A percentile compares a stretch with the other conserved stretches of the same genome.
Evolutionary conservation across 2,329 filamentous ascomycete genomes (phyloP).

Genomic region (Neonectria coccinea): DNA sequence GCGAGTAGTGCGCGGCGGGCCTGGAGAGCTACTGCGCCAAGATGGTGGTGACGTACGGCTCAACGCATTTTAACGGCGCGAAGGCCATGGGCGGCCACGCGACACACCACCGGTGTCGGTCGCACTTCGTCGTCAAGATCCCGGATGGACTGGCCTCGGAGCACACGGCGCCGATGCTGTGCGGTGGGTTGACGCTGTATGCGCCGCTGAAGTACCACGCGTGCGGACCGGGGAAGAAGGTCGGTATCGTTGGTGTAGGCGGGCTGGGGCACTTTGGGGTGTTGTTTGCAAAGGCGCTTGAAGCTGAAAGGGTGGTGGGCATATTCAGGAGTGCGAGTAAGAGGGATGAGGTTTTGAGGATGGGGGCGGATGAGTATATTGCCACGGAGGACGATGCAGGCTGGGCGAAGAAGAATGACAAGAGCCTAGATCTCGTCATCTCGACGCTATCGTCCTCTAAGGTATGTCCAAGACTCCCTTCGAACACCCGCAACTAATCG

Average conservation of each 20-base stretch:
- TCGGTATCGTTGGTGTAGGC: conserved; percentile 76
- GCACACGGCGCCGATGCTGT: conserved; percentile 72
- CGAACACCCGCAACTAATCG: no score
- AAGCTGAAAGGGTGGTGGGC: conserved; percentile 70
- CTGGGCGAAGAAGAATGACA: conserved; percentile 65
- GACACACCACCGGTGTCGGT: conserved; percentile 50
- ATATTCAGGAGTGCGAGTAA: conserved; percentile 67
- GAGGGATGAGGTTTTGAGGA: conserved; percentile 64
- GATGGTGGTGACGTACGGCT: conserved; percentile 65
- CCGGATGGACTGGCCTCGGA: conserved; percentile 56
- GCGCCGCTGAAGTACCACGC: conserved; percentile 71
- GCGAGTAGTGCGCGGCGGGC: conserved; percentile 56
- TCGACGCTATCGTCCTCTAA: conserved; percentile 62
- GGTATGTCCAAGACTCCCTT: neutral
- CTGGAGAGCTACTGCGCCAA: conserved; percentile 57
- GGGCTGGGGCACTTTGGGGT: conserved; percentile 78
- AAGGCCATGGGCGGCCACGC: conserved; percentile 62
- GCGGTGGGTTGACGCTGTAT: conserved; percentile 76
- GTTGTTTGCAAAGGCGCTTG: conserved; percentile 75
- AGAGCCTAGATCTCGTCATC: conserved; percentile 68
- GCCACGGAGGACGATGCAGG: conserved; percentile 60
- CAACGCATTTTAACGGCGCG: conserved; percentile 46
- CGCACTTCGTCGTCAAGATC: conserved; percentile 63
- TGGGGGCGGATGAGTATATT: conserved; percentile 67
- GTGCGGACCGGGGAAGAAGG: conserved; percentile 73